A percentile compares a stretch with the other conserved stretches of the same genome.
These are phyloP conservation scores for Cyclocybe cylindracea DNA, from an alignment of 768 basidiomycete species.

Conservation along the genomic window DNA sequence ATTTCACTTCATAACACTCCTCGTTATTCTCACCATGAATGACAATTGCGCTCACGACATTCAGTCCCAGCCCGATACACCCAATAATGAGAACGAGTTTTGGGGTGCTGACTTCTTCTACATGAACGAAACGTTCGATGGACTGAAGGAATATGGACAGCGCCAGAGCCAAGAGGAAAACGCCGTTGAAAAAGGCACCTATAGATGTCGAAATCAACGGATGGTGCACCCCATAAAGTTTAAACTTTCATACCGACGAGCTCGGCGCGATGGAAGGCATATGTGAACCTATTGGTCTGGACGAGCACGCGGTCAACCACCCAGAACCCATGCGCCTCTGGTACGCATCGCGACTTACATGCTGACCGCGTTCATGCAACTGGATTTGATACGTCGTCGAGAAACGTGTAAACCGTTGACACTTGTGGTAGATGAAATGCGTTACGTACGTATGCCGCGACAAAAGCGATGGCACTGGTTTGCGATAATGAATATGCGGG, in stretches of 20 bases:
- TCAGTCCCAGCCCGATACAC: constrained; percentile 46
- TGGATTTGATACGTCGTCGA: constrained; percentile 12
- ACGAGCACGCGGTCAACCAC: constrained; percentile 6
- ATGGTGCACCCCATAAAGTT: constrained; percentile 1
- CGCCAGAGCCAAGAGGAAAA: constrained; percentile 52
- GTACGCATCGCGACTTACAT: constrained; percentile 36
- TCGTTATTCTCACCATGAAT: constrained; percentile 40
- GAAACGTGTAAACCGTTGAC: neutral
- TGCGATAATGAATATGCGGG: neutral
- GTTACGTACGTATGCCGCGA: constrained; percentile 38
- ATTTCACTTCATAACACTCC: constrained; percentile 2
- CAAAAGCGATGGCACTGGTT: constrained; percentile 42
- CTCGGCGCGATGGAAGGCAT: constrained; percentile 57
- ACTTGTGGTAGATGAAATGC: constrained; percentile 11
- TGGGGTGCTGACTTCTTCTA: constrained; percentile 44
- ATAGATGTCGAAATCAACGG: constrained; percentile 7
- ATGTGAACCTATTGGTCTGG: constrained; percentile 52
- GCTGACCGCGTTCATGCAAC: constrained; percentile 42
- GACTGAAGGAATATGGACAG: constrained; percentile 55
- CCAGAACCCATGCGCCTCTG: neutral
- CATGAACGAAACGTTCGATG: constrained; percentile 52
- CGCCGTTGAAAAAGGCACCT: constrained; percentile 58
- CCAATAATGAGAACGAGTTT: constrained; percentile 49
- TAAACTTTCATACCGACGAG: constrained; percentile 43
- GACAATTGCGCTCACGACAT: constrained; percentile 47